Evolutionary conservation across 306 rosid genomes (phyloP).

Genomic region (Pterocarpus santalinus): DNA sequence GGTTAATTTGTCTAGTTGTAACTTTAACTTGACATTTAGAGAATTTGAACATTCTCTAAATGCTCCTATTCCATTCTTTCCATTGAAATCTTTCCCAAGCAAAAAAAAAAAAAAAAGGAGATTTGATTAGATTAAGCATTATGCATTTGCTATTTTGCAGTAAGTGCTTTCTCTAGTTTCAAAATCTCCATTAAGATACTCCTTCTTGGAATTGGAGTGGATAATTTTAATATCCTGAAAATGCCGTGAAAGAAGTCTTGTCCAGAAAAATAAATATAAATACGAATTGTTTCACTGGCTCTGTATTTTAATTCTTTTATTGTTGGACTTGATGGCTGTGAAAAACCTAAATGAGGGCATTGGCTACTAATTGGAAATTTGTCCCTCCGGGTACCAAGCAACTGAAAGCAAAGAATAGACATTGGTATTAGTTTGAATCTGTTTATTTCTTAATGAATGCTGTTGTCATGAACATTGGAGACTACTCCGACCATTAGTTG

Average conservation of each 20-base stretch:
- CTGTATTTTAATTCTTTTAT: too few species aligned
- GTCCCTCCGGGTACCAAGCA: too few species aligned
- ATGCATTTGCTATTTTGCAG: background rate
- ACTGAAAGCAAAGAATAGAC: too few species aligned
- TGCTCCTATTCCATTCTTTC: background rate
- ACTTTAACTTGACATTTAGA: background rate
- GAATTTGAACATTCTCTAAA: background rate
- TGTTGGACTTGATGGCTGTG: too few species aligned
- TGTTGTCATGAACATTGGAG: background rate
- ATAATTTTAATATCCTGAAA: background rate
- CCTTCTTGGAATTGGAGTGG: background rate
- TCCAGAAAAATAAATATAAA: too few species aligned
- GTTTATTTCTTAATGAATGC: background rate
- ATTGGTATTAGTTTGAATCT: background rate
- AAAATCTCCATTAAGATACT: background rate
- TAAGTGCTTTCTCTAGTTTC: background rate
- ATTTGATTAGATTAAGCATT: background rate
- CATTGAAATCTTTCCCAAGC: background rate
- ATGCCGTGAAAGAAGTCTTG: too few species aligned
- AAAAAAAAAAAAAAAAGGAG: background rate
- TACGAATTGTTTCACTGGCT: too few species aligned
- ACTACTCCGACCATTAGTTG: background rate
- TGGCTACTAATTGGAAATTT: too few species aligned
- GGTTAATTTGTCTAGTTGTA: background rate
- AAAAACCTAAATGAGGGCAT: too few species aligned